These are phyloP conservation scores for Fraxinus baroniana DNA, from an alignment of 305 asterid species.

Conservation along the genomic window DNA sequence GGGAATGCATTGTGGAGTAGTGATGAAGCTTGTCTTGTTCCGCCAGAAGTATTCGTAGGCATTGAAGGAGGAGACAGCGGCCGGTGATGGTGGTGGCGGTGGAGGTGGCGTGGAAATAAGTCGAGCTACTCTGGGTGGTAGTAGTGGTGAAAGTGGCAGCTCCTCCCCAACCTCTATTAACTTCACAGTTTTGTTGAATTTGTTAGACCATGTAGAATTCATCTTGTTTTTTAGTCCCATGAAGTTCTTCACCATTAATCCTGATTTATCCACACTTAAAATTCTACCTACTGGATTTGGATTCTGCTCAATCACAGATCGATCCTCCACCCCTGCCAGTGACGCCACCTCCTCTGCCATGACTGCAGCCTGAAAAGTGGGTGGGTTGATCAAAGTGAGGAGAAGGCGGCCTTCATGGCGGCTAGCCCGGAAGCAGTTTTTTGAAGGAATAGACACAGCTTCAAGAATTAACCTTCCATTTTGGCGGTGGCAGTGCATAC, in stretches of 20 bases:
- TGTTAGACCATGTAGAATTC: slow-evolving; percentile 39
- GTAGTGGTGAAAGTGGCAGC: slow-evolving; percentile 35
- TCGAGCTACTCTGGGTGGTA: slow-evolving; percentile 27
- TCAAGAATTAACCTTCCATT: slow-evolving; percentile 74
- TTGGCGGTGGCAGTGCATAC: slow-evolving; percentile 59
- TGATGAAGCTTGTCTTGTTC: slow-evolving; percentile 33
- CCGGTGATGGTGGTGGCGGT: slow-evolving; percentile 7
- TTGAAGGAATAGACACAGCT: slow-evolving; percentile 60
- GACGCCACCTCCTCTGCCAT: slow-evolving; percentile 1
- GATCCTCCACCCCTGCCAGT: slow-evolving; percentile 5
- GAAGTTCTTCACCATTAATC: slow-evolving; percentile 41
- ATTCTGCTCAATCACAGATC: slow-evolving; percentile 19
- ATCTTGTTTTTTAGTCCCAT: slow-evolving; percentile 39
- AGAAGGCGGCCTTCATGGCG: slow-evolving; percentile 69
- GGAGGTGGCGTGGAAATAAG: slow-evolving; percentile 32
- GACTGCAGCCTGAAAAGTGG: not conserved
- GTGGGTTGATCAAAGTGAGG: slow-evolving; percentile 37
- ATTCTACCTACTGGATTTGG: slow-evolving; percentile 29
- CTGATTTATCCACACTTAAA: slow-evolving; percentile 38
- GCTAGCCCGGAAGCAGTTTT: slow-evolving; percentile 50
- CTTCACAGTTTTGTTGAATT: slow-evolving; percentile 30
- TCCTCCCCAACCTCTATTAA: not conserved
- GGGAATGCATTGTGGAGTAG: not conserved
- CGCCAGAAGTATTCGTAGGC: slow-evolving; percentile 78
- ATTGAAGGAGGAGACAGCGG: slow-evolving; percentile 43